Percentiles rank a stretch among this genome's conserved stretches.
These are phyloP conservation scores for Solanum lycopersicoides DNA, from an alignment of 257 asterid species.

Conservation along the genomic window DNA sequence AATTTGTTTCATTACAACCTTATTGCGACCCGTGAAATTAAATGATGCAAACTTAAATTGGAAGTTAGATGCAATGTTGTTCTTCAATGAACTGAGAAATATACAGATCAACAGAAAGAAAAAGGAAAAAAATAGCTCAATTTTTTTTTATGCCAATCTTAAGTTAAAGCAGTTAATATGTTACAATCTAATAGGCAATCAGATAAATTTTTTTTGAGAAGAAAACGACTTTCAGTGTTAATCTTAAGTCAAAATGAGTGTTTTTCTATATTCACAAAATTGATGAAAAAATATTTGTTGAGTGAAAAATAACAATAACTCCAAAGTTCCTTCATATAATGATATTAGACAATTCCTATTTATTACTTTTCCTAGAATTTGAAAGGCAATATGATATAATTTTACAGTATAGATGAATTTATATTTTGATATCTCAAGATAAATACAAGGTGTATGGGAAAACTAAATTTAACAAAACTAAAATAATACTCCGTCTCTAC, in stretches of 20 bases:
- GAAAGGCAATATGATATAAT: too few relatives aligned
- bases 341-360: too few relatives aligned
- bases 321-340: not conserved
- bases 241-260: not conserved
- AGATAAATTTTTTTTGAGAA: not conserved
- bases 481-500: too few relatives aligned
- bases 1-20: slow-evolving; percentile 31
- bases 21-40: slow-evolving; percentile 41
- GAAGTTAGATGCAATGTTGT: not conserved
- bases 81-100: not conserved
- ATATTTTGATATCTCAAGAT: too few relatives aligned
- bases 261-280: not conserved
- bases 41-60: not conserved
- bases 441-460: too few relatives aligned
- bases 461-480: too few relatives aligned
- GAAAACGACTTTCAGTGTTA: not conserved
- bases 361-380: too few relatives aligned
- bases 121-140: not conserved
- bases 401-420: too few relatives aligned
- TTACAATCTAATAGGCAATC: slow-evolving; percentile 1
- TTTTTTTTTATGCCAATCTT: not conserved
- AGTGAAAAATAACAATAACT: not conserved
- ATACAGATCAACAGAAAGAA: not conserved
- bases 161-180: not conserved
- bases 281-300: not conserved